These are phyloP conservation scores for Kalmusia sp. DNA, from an alignment of 2,329 filamentous ascomycete genomes.

Conservation along the genomic window DNA sequence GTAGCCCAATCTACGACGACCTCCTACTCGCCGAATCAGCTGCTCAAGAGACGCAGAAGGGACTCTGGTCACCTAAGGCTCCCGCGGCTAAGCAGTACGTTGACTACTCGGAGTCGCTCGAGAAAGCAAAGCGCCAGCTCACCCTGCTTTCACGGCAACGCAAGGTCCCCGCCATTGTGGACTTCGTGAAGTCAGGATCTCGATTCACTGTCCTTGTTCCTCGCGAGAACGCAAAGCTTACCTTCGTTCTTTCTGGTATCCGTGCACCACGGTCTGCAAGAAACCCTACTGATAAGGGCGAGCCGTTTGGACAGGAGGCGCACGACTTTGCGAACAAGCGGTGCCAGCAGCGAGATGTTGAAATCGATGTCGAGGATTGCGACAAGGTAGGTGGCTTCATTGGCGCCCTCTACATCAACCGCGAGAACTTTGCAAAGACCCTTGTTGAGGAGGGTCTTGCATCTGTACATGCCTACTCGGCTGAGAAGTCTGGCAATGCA, in stretches of 20 bases:
- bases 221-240: conserved; percentile 91
- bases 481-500: conserved; percentile 91
- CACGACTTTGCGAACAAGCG: conserved; percentile 88
- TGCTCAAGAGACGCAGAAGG: conserved; percentile 87
- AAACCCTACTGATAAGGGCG: conserved; percentile 78
- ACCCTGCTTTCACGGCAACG: conserved; percentile 88
- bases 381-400: conserved; percentile 99
- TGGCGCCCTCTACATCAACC: conserved; percentile 89
- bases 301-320: conserved; percentile 95
- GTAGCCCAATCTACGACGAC: conserved; percentile 93
- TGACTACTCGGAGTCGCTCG: conserved; percentile 89
- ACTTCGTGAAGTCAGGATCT: conserved; percentile 97
- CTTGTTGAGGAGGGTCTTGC: conserved; percentile 94
- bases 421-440: conserved; percentile 93
- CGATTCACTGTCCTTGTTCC: conserved; percentile 92
- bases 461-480: conserved; percentile 91
- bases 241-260: conserved; percentile 91
- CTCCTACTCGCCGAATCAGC: conserved; percentile 78
- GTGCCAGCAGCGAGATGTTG: conserved; percentile 92
- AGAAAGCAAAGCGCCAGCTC: conserved; percentile 95
- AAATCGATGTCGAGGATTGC: conserved; percentile 92
- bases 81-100: conserved; percentile 82
- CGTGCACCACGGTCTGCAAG: conserved; percentile 87
- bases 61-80: conserved; percentile 92
- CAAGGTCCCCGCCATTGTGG: conserved; percentile 90